Percentiles rank a stretch among this genome's conserved stretches.
Evolutionary conservation across 1,139 yeast genomes (phyloP).

Genomic region (Maudiozyma humilis): DNA sequence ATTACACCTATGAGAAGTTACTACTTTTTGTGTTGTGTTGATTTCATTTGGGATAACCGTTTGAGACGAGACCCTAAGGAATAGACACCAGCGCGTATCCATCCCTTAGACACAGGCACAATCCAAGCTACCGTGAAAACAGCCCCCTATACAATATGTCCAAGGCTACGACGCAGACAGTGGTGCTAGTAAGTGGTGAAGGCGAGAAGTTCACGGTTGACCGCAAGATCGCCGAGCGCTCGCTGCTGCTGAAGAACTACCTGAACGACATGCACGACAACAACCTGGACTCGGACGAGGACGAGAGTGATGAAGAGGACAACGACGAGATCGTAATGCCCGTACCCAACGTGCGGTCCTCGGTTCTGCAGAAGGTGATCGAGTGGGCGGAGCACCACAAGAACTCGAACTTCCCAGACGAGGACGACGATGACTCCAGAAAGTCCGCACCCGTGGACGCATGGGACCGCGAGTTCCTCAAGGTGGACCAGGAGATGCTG

Average conservation of each 20-base stretch:
- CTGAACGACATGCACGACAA: conserved; percentile 67
- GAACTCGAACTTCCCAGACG: conserved; percentile 70
- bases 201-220: conserved; percentile 70
- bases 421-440: conserved; percentile 73
- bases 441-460: conserved; percentile 82
- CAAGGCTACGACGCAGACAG: conserved; percentile 20
- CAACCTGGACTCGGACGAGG: conserved; percentile 34
- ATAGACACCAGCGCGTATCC: no score
- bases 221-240: conserved; percentile 80
- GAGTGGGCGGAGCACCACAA: conserved; percentile 98
- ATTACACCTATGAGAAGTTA: no score
- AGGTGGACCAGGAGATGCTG: conserved; percentile 97
- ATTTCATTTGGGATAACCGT: no score
- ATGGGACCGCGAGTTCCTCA: conserved; percentile 94
- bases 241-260: conserved; percentile 83
- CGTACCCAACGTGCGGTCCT: conserved; percentile 79
- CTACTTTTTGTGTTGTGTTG: no score
- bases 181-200: conserved; percentile 63
- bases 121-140: conserved; percentile 1
- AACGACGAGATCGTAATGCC: conserved; percentile 73
- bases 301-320: conserved; percentile 34
- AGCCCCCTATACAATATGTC: conserved; percentile 6
- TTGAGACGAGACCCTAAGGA: no score
- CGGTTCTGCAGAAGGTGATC: conserved; percentile 81
- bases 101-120: background rate